Evolutionary conservation across 495 filamentous ascomycete genomes (phyloP).

Genomic region (Pyrenula massariospora): DNA sequence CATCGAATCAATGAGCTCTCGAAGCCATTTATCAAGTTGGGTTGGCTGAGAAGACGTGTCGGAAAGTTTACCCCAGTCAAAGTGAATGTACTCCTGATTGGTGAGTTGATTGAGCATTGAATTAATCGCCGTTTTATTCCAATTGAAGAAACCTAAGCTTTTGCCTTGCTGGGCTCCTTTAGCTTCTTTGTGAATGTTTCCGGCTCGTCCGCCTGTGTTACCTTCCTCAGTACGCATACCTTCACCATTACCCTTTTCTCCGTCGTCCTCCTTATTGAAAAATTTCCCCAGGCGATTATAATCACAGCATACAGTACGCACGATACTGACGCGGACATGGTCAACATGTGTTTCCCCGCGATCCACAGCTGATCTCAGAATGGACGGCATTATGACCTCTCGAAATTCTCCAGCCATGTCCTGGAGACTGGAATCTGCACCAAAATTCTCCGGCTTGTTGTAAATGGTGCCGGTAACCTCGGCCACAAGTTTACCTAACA

Average conservation of each 20-base stretch:
- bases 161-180: not conserved
- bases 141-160: not conserved
- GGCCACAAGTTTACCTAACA: not conserved
- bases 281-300: not conserved
- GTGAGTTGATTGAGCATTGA: not conserved
- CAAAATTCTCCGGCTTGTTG: not conserved
- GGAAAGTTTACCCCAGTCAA: not conserved
- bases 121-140: not conserved
- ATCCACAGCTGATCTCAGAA: not conserved
- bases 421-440: not conserved
- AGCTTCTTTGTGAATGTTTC: not conserved
- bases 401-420: not conserved
- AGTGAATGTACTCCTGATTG: not conserved
- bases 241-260: not conserved
- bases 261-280: not conserved
- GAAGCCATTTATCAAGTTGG: not conserved
- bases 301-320: not conserved
- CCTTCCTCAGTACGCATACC: not conserved
- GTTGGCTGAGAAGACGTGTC: not conserved
- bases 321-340: not conserved
- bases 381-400: not conserved
- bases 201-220: not conserved
- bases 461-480: not conserved
- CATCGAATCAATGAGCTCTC: not conserved
- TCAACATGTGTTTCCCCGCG: not conserved